Evolutionary conservation across 768 basidiomycete species (phyloP).

Genomic region (Suillus bovinus): DNA sequence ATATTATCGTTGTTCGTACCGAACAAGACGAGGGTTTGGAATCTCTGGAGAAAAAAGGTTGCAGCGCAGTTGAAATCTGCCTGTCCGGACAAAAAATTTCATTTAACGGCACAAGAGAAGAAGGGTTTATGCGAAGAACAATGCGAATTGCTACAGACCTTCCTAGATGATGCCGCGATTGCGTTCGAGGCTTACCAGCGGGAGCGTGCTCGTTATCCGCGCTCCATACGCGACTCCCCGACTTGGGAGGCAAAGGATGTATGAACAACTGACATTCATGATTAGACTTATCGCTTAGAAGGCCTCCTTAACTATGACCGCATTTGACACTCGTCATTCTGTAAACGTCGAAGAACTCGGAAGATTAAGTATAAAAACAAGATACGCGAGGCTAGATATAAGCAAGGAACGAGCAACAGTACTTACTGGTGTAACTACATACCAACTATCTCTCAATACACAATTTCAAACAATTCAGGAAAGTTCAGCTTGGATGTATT

Average conservation of each 20-base stretch:
- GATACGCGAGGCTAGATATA: not conserved
- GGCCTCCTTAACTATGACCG: too few relatives aligned
- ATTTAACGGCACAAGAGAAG: constrained; percentile 14
- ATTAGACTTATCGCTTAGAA: not conserved
- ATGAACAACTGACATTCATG: not conserved
- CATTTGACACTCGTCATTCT: not conserved
- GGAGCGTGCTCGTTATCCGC: accelerated
- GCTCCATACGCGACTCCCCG: not conserved
- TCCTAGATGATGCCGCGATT: constrained; percentile 21
- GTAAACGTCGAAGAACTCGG: not conserved
- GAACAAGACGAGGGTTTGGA: constrained; percentile 27
- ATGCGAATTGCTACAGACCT: not conserved
- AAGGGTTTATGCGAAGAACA: constrained; percentile 14
- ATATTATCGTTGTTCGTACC: constrained; percentile 24
- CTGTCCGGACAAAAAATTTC: not conserved
- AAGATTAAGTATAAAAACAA: too few relatives aligned
- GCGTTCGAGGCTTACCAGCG: constrained; percentile 21
- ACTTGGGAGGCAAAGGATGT: not conserved
- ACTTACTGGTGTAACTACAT: not conserved
- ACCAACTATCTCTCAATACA: not conserved
- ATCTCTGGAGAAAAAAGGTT: constrained; percentile 26
- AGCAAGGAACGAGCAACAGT: not conserved
- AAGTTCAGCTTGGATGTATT: constrained; percentile 22
- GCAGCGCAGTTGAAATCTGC: constrained; percentile 18
- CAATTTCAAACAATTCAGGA: not conserved